A percentile compares a stretch with the other conserved stretches of the same genome.
Evolutionary conservation across 495 filamentous ascomycete genomes (phyloP).

Genomic region (Lasiosphaeria miniovina): DNA sequence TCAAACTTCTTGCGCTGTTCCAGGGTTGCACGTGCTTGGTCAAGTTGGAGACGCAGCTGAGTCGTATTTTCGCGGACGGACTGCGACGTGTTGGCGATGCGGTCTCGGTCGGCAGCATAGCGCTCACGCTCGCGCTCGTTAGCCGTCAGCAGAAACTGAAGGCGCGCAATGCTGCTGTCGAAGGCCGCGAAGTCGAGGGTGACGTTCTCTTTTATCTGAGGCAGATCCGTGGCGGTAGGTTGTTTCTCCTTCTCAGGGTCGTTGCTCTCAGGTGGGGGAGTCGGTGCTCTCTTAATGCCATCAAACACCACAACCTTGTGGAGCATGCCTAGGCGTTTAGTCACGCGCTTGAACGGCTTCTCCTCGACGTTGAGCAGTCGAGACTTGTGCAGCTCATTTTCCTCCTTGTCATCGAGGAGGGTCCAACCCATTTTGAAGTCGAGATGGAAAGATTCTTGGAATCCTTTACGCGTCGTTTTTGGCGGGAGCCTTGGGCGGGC

Average conservation of each 20-base stretch:
- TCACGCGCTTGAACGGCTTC: slow-evolving; percentile 86
- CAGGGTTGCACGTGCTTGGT: slow-evolving; percentile 70
- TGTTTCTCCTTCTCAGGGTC: slow-evolving; percentile 5
- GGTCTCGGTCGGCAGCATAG: slow-evolving; percentile 75
- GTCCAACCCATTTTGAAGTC: slow-evolving; percentile 29
- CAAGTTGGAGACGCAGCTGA: slow-evolving; percentile 66
- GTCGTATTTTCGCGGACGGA: slow-evolving; percentile 72
- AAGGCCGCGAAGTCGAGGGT: slow-evolving; percentile 88
- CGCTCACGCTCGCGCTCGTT: slow-evolving; percentile 82
- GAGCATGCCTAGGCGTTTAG: slow-evolving; percentile 69
- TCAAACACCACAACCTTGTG: slow-evolving; percentile 55
- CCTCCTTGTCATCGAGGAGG: slow-evolving; percentile 50
- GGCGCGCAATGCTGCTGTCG: slow-evolving; percentile 79
- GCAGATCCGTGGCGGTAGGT: slow-evolving; percentile 40
- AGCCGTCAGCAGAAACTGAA: slow-evolving; percentile 80
- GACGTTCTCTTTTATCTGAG: slow-evolving; percentile 73
- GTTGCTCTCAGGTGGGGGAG: slow-evolving; percentile 66
- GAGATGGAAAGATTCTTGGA: not conserved
- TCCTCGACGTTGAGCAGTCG: slow-evolving; percentile 91
- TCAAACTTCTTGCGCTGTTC: slow-evolving; percentile 83
- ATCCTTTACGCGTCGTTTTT: too few species aligned
- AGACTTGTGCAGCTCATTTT: slow-evolving; percentile 84
- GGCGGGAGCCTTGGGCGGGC: too few species aligned
- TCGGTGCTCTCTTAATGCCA: slow-evolving; percentile 54
- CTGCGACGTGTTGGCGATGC: slow-evolving; percentile 72